Evolutionary conservation across 768 basidiomycete species (phyloP).

Genomic region (Cystofilobasidium ferigula): DNA sequence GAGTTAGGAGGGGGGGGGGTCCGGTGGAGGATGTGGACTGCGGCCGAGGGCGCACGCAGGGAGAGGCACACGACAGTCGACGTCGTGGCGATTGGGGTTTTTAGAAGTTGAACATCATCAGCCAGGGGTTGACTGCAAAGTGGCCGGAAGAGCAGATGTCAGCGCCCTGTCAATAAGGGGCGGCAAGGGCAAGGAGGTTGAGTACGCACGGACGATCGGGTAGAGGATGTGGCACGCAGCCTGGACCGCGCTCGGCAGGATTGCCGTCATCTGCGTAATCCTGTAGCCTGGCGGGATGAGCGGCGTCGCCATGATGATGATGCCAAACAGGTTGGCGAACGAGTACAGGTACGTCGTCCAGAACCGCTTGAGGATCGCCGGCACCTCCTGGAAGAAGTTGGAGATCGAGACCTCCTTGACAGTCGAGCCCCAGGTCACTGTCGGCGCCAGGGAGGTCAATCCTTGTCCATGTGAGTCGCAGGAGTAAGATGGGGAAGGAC

Average conservation of each 20-base stretch:
- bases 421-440: slow-evolving; percentile 24
- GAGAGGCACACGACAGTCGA: too few relatives aligned
- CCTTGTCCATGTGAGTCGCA: neutral
- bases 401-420: slow-evolving; percentile 26
- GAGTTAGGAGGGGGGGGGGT: too few relatives aligned
- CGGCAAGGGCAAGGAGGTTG: neutral
- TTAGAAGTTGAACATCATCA: slow-evolving; percentile 24
- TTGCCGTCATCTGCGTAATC: slow-evolving; percentile 26
- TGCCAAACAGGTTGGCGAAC: slow-evolving; percentile 13
- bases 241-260: slow-evolving; percentile 35
- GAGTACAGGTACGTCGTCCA: slow-evolving; percentile 19
- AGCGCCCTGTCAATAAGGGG: neutral
- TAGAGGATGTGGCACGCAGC: slow-evolving; percentile 36
- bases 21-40: too few relatives aligned
- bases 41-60: too few relatives aligned
- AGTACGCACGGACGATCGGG: slow-evolving; percentile 28
- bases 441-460: neutral
- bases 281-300: slow-evolving; percentile 23
- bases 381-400: slow-evolving; percentile 26
- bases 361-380: slow-evolving; percentile 26
- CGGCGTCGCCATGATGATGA: slow-evolving; percentile 21
- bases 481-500: neutral
- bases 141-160: neutral
- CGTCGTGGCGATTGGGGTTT: too few relatives aligned
- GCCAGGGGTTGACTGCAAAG: slow-evolving; percentile 19